phyloP scores from a whole-genome alignment of 1,139 yeast species.

The Yamadazyma triangularis region DNA sequence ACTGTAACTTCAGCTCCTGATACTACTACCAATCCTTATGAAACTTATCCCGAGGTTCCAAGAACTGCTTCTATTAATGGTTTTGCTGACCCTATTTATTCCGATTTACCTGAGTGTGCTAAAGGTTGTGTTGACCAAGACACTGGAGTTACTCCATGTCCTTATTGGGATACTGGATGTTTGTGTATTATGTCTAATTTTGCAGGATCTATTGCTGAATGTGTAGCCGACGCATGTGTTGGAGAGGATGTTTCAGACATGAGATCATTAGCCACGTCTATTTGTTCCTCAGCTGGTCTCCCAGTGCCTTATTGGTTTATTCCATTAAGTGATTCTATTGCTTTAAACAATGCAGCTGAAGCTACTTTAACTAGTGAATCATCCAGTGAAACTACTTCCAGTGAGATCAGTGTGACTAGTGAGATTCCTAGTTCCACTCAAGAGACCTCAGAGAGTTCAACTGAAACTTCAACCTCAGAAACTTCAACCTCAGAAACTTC shows the following conservation, averaged over 20 bases:
- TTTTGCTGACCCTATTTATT: slow-evolving; percentile 33
- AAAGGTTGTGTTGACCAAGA: slow-evolving; percentile 17
- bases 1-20: background rate
- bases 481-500: too few species aligned
- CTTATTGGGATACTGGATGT: slow-evolving; percentile 45
- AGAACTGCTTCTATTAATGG: slow-evolving; percentile 35
- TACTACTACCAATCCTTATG: slow-evolving; percentile 8
- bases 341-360: slow-evolving; percentile 25
- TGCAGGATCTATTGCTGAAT: slow-evolving; percentile 20
- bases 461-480: background rate
- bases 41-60: slow-evolving; percentile 31
- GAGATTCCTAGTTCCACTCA: background rate
- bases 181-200: slow-evolving; percentile 28
- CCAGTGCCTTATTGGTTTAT: slow-evolving; percentile 19
- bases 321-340: slow-evolving; percentile 10
- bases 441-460: background rate
- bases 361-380: slow-evolving; percentile 15
- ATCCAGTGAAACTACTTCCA: slow-evolving; percentile 23
- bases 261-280: slow-evolving; percentile 19
- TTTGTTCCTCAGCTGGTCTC: slow-evolving; percentile 22
- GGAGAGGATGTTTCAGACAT: slow-evolving; percentile 18
- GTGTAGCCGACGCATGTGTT: slow-evolving; percentile 21
- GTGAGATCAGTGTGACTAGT: background rate
- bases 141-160: slow-evolving; percentile 38
- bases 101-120: slow-evolving; percentile 22